Conservation (phyloP, 176 grass and related monocot genomes). For the Oryza glumipatula region DNA sequence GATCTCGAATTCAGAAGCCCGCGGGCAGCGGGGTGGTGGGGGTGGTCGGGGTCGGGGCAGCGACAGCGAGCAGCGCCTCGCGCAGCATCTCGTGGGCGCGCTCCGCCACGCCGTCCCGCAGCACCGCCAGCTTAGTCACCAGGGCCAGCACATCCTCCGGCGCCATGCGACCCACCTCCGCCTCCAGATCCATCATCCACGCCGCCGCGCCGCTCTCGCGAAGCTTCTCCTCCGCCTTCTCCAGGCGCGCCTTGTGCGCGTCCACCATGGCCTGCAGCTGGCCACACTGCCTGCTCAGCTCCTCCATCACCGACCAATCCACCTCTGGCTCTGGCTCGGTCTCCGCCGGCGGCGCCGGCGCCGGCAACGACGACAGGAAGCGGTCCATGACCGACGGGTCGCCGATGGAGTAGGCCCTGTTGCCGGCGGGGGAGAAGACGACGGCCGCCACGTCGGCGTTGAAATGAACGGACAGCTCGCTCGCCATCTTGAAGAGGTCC, state of each 20-base stretch:
- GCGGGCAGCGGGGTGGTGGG: too few species aligned
- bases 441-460: constrained; percentile 49
- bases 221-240: constrained; percentile 19
- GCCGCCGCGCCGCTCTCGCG: background rate
- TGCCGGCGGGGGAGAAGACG: constrained; percentile 61
- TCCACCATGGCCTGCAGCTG: constrained; percentile 34
- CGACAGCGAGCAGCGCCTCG: background rate
- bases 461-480: constrained; percentile 56
- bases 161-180: constrained; percentile 1
- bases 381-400: constrained; percentile 55
- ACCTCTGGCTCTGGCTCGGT: too few species aligned
- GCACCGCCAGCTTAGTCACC: background rate
- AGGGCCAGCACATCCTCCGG: constrained; percentile 1
- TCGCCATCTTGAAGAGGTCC: constrained; percentile 50
- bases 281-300: constrained; percentile 44
- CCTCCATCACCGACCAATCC: background rate
- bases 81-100: constrained; percentile 21
- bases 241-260: constrained; percentile 23
- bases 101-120: background rate
- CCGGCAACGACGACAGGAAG: constrained; percentile 11
- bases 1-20: background rate
- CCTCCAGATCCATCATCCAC: background rate
- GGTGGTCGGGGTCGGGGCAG: background rate
- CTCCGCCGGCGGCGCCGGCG: background rate
- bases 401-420: constrained; percentile 60